Conservation (phyloP, 257 asterid species). For the Leonotis leonurus region DNA sequence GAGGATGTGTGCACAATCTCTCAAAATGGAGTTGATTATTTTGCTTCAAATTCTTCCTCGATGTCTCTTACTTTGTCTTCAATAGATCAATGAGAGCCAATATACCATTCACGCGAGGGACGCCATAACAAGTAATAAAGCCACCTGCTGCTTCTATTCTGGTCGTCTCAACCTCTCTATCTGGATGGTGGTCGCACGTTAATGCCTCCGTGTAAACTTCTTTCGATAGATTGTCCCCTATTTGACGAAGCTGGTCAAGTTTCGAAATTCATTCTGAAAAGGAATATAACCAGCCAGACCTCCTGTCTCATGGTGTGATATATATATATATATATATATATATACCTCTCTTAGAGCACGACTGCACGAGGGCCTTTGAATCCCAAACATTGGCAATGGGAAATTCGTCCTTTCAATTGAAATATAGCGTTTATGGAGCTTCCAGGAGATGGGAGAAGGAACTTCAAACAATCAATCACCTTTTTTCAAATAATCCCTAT, state of each 20-base stretch:
- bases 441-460: conserved; percentile 33
- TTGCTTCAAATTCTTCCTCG: background rate
- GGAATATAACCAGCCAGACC: background rate
- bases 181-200: conserved; percentile 68
- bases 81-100: conserved; percentile 35
- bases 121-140: conserved; percentile 25
- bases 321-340: too few species aligned
- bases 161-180: conserved; percentile 62
- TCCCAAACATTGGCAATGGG: conserved; percentile 61
- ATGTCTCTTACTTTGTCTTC: background rate
- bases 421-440: conserved; percentile 43
- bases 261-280: background rate
- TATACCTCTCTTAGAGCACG: conserved; percentile 31
- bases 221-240: conserved; percentile 20
- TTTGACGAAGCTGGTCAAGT: background rate
- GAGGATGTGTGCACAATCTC: background rate
- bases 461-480: conserved; percentile 13
- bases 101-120: conserved; percentile 70
- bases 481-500: too few species aligned
- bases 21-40: background rate
- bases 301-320: background rate
- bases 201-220: conserved; percentile 43
- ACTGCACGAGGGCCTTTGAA: conserved; percentile 67
- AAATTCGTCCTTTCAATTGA: conserved; percentile 39
- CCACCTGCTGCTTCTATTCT: conserved; percentile 56